These are phyloP conservation scores for Coniochaeta prunicola DNA, from an alignment of 2,329 filamentous ascomycete genomes.

Conservation along the genomic window DNA sequence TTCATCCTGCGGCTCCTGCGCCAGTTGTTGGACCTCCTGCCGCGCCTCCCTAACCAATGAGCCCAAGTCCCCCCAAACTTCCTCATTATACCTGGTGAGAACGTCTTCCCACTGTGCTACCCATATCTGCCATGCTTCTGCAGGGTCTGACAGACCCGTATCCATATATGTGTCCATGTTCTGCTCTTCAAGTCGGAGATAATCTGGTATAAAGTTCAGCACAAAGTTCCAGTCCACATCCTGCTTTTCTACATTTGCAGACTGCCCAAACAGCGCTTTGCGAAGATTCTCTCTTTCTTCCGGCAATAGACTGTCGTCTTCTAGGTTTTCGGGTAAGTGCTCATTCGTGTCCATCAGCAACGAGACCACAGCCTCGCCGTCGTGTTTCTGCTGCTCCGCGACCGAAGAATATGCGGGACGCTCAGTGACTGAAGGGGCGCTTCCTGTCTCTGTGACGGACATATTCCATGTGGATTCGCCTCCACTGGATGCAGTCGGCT, in stretches of 20 bases:
- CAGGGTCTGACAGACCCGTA: conserved; percentile 30
- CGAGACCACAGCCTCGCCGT: conserved; percentile 31
- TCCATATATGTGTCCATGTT: conserved; percentile 17
- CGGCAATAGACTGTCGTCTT: conserved; percentile 18
- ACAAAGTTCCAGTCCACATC: conserved; percentile 33
- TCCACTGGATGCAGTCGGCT: conserved; percentile 10
- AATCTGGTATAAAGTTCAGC: conserved; percentile 44
- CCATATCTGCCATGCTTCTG: conserved; percentile 37
- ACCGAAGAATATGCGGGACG: conserved; percentile 14
- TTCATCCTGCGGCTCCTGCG: conserved; percentile 15
- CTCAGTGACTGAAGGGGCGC: not conserved
- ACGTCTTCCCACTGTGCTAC: conserved; percentile 49
- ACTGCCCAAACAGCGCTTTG: conserved; percentile 28
- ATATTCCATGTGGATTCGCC: conserved; percentile 9
- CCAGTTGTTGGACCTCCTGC: conserved; percentile 42
- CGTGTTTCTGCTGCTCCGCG: conserved; percentile 24
- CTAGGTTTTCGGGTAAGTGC: conserved; percentile 15
- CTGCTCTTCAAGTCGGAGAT: conserved; percentile 18
- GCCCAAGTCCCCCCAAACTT: conserved; percentile 61
- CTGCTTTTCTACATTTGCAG: conserved; percentile 6
- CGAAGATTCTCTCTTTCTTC: conserved; percentile 25
- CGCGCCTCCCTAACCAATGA: conserved; percentile 49
- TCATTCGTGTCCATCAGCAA: conserved; percentile 23
- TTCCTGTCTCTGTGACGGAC: not conserved
- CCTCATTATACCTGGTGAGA: conserved; percentile 50